Base-by-base conservation (phyloP, 2,329 filamentous ascomycete species). In the Calcarisporium arbuscula region DNA sequence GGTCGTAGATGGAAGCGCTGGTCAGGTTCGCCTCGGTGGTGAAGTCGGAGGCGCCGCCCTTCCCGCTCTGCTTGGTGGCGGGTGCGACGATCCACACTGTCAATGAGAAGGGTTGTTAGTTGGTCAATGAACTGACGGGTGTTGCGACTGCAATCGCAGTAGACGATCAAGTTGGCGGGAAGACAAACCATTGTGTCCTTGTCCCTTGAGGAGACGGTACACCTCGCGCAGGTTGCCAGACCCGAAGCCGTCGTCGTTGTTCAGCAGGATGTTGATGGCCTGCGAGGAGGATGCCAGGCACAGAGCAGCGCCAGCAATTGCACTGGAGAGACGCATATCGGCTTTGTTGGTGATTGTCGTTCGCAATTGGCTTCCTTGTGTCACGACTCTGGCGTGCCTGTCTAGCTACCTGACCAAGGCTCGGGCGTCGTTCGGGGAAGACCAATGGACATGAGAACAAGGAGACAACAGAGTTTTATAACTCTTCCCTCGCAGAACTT, bases 11-110 rank as follows among this genome's bases (percentile, higher is more conserved):
- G 7, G 51, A 42, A 0, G 52, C 45, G 0, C 32, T 44, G 6
- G 51, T 54, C 11, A 56, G 34, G 23, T 54, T 56, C 8, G 34
- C 48, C 25, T 53, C 45, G 0, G 43, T 42, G 5, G 52, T 52
- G 18, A 56, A 56, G 6, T 48, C 43, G 17, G 49, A 50, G 4
- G 44, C 38, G 11, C 52, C 53, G 9, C 53, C 53, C 28, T 50
- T 46, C 19, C 53, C 48, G n/a, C 52, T 54, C 28, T 56, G 53
- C 16, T 51, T 49, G 3, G 43, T 46, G 5, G 50, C 52, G 4
- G 53, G 52, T 4, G 53, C 51, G 9, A 56, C 52, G 12, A 56
- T 41, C 52, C 50, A 56, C 6, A 50, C 52, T 56, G 3, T 19
- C 6, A 19, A 7, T 3, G 6, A 21, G 15, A 23, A 27, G 8